Evolutionary conservation across 1,284 basidiomycete species (phyloP), one percentile per base, ranked within the genome.

Genomic region (Omphalotus olearius): DNA sequence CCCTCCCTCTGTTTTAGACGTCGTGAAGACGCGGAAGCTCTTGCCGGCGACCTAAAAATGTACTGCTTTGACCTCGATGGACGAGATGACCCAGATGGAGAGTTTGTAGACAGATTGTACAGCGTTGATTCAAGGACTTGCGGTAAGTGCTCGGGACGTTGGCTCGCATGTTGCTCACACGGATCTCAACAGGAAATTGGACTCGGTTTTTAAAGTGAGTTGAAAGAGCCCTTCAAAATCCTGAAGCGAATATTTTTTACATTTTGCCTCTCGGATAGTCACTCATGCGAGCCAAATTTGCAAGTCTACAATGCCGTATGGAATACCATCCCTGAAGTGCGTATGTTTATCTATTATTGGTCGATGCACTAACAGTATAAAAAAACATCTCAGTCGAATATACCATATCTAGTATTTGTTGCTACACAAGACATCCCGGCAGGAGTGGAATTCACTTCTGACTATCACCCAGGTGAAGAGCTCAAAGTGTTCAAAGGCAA

Each of bases 161-260:
- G 40, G 37, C 38, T 33, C 41, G 37, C 36, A 45, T 26, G 16
- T 25, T 50, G 57, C 46, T 41, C 23, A 53, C 45, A 20, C 17
- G 18, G 10, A 37, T 52, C 10, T 28, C 10, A 41, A 6, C 51
- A 86, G 83, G 84, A 3, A 87, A 87, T 58, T 87, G 84, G 85
- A 83, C 83, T 2, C 71, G 83, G 9, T 87, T 87, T 54, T 68
- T 87, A 33, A 87, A 87, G 85, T 85, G 59, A 53, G 78, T 64
- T 14, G 26, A n/a, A n/a, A n/a, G 36, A 25, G 9, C 9, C 6
- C 25, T 39, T 35, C 16, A 10, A 9, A 17, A 30, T 38, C 28
- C 11, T 2, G 23, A 17, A 7, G 23, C 42, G n/a, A 13, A 18
- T 20, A 4, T 30, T 38, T 42, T 41, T 10, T 43, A 48, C 46